Evolutionary conservation across 2,329 filamentous ascomycete species (phyloP).

Genomic region (Hypoxylon sp.): DNA sequence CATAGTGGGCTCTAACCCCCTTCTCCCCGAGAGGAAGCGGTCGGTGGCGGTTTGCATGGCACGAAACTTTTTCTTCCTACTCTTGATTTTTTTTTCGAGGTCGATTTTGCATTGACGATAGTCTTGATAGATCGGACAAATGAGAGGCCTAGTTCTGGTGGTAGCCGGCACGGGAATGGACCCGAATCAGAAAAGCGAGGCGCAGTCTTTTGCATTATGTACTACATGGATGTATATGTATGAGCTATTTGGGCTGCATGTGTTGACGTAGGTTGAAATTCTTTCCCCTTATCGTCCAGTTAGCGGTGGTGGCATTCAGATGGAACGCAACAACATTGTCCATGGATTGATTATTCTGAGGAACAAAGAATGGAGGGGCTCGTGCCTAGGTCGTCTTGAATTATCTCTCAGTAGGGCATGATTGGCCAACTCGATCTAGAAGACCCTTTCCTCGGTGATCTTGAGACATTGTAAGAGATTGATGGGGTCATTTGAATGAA

Average conservation of each 20-base stretch:
- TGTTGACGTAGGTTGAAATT: slow-evolving; percentile 38
- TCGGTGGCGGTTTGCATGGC: slow-evolving; percentile 25
- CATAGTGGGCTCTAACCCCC: slow-evolving; percentile 14
- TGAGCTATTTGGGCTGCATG: slow-evolving; percentile 36
- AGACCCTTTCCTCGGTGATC: slow-evolving; percentile 24
- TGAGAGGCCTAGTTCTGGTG: slow-evolving; percentile 16
- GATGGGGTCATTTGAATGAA: slow-evolving; percentile 19
- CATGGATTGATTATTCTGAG: slow-evolving; percentile 13
- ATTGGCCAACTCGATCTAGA: slow-evolving; percentile 28
- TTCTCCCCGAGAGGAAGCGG: neutral
- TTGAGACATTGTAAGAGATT: slow-evolving; percentile 31
- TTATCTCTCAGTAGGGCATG: slow-evolving; percentile 14
- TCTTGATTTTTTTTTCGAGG: slow-evolving; percentile 25
- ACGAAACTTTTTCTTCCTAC: slow-evolving; percentile 6
- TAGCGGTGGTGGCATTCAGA: slow-evolving; percentile 16
- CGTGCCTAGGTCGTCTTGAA: slow-evolving; percentile 23
- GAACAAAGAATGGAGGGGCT: slow-evolving; percentile 30
- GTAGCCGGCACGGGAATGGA: slow-evolving; percentile 24
- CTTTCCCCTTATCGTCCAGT: slow-evolving; percentile 26
- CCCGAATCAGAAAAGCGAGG: slow-evolving; percentile 22
- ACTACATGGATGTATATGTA: slow-evolving; percentile 10
- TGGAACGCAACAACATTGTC: slow-evolving; percentile 15
- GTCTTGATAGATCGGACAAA: slow-evolving; percentile 27
- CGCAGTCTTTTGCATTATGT: slow-evolving; percentile 16
- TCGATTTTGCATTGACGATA: slow-evolving; percentile 25